Conservation (phyloP, 1,284 basidiomycete species). For the Agaricales sp. region DNA sequence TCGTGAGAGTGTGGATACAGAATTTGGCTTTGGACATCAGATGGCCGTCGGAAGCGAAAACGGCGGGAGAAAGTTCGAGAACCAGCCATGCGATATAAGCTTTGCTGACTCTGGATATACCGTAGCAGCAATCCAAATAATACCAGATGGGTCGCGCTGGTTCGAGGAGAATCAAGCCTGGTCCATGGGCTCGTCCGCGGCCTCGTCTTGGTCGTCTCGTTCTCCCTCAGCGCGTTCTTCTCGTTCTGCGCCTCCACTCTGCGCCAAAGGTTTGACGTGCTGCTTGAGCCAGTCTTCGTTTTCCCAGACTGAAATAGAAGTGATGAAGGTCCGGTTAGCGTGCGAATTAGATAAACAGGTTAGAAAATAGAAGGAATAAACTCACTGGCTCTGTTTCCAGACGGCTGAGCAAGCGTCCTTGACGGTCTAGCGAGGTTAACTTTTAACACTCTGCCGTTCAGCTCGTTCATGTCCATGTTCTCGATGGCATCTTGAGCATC, state of each 20-base stretch:
- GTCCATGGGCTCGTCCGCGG: too few relatives aligned
- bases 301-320: slow-evolving; percentile 62
- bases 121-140: too few relatives aligned
- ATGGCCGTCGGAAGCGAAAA: too few relatives aligned
- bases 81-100: too few relatives aligned
- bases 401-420: slow-evolving; percentile 52
- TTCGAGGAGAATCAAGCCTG: too few relatives aligned
- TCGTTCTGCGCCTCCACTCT: slow-evolving; percentile 65
- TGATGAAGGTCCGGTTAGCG: slow-evolving; percentile 7
- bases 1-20: too few relatives aligned
- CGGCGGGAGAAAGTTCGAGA: too few relatives aligned
- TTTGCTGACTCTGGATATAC: too few relatives aligned
- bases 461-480: slow-evolving; percentile 82
- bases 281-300: slow-evolving; percentile 75
- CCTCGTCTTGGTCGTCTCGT: too few relatives aligned
- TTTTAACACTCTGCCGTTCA: slow-evolving; percentile 62
- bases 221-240: too few relatives aligned
- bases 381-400: slow-evolving; percentile 62
- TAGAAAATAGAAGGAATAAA: slow-evolving; percentile 11
- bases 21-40: too few relatives aligned
- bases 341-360: slow-evolving; percentile 4
- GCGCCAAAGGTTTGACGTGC: slow-evolving; percentile 59
- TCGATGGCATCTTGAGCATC: slow-evolving; percentile 83
- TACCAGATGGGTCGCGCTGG: too few relatives aligned
- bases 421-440: slow-evolving; percentile 70